These are phyloP conservation scores for Lactarius hatsudake DNA, from an alignment of 768 basidiomycete species.

Conservation along the genomic window DNA sequence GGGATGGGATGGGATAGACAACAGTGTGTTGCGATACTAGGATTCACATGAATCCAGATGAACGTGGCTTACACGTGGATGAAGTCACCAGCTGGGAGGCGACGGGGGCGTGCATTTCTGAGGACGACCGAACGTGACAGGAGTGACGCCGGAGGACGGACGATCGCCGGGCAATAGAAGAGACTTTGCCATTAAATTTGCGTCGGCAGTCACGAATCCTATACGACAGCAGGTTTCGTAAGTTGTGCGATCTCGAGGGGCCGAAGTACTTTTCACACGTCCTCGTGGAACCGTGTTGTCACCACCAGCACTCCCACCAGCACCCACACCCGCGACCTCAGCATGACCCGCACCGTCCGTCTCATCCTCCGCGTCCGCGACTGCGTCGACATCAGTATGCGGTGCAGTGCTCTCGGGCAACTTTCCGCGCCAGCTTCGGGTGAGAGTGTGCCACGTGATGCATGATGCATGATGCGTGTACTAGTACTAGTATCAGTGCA, in stretches of 20 bases:
- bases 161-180: too few relatives aligned
- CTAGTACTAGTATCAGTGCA: too few relatives aligned
- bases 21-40: not conserved
- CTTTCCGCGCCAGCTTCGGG: conserved; percentile 46
- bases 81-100: not conserved
- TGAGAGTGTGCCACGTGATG: conserved; percentile 9
- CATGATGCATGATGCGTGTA: not conserved
- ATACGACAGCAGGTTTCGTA: too few relatives aligned
- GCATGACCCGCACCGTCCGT: conserved; percentile 27
- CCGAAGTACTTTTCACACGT: not conserved
- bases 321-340: conserved; percentile 13
- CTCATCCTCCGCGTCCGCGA: conserved; percentile 20
- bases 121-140: too few relatives aligned
- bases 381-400: conserved; percentile 28
- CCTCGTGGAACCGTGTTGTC: conserved; percentile 17
- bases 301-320: not conserved
- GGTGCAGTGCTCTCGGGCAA: conserved; percentile 59
- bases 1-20: not conserved
- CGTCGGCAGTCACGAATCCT: too few relatives aligned
- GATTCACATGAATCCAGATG: not conserved
- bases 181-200: too few relatives aligned
- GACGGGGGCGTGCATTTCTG: not conserved
- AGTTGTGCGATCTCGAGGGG: not conserved
- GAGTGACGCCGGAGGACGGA: too few relatives aligned
- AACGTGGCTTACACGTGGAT: not conserved